Evolutionary conservation across 1,284 basidiomycete genomes (phyloP).

Genomic region (Sphaerobolus stellatus): DNA sequence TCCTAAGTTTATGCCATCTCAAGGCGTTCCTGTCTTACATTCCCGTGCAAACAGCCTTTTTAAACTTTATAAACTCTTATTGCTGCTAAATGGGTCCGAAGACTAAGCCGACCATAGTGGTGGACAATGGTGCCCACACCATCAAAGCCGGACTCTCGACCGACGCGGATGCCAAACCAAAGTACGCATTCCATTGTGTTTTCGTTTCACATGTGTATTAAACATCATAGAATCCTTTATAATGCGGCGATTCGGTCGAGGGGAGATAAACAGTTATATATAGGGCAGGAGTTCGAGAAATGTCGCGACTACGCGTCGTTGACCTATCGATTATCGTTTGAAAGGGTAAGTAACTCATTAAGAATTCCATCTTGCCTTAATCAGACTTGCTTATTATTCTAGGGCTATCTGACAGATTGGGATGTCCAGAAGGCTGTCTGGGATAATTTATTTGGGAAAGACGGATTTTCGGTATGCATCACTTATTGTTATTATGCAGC

Average conservation of each 20-base stretch:
- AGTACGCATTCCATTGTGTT: slow-evolving; percentile 25
- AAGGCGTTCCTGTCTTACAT: too few relatives aligned
- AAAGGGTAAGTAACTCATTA: slow-evolving; percentile 67
- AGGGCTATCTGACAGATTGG: slow-evolving; percentile 93
- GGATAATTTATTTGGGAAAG: slow-evolving; percentile 79
- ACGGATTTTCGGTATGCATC: slow-evolving; percentile 62
- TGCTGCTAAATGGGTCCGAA: too few relatives aligned
- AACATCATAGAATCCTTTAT: slow-evolving; percentile 55
- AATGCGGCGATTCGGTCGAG: slow-evolving; percentile 83
- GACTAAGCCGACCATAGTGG: slow-evolving; percentile 52
- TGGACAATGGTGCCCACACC: slow-evolving; percentile 83
- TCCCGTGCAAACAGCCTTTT: too few relatives aligned
- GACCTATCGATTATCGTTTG: slow-evolving; percentile 80
- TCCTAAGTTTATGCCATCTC: too few relatives aligned
- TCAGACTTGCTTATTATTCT: slow-evolving; percentile 19
- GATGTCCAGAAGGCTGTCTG: slow-evolving; percentile 89
- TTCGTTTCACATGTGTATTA: too few relatives aligned
- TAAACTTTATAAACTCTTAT: too few relatives aligned
- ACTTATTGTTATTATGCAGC: not conserved
- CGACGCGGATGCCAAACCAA: slow-evolving; percentile 29
- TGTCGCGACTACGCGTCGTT: slow-evolving; percentile 79
- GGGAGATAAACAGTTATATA: slow-evolving; percentile 74
- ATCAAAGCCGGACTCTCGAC: slow-evolving; percentile 71
- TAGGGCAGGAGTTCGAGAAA: slow-evolving; percentile 75
- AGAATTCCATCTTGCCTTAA: slow-evolving; percentile 10